Percentiles rank a stretch among this genome's conserved stretches.
These are phyloP conservation scores for Carex pumila DNA, from an alignment of 176 grass and related monocot genomes.

Conservation along the genomic window DNA sequence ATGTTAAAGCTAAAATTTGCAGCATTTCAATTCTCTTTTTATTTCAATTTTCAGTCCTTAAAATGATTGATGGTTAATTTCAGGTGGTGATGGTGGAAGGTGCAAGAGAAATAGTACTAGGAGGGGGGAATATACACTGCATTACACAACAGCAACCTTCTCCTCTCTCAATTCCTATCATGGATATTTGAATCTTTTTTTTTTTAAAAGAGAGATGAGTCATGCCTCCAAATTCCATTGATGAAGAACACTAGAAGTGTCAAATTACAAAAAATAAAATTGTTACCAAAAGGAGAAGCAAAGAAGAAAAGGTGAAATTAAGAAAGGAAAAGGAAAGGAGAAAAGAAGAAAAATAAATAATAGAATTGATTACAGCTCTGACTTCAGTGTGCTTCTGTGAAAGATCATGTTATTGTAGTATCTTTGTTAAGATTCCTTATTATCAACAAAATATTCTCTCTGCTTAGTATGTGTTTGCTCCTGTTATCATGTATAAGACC, in stretches of 20 bases:
- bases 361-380: too few species aligned
- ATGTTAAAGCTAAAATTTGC: not conserved
- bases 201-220: too few species aligned
- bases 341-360: too few species aligned
- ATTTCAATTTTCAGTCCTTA: not conserved
- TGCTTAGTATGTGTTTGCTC: not conserved
- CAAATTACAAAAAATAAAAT: too few species aligned
- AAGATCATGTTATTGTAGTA: too few species aligned
- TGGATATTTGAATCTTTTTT: not conserved
- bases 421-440: not conserved
- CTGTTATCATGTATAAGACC: too few species aligned
- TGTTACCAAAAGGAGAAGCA: too few species aligned
- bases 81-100: conserved; percentile 88
- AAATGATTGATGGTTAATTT: not conserved
- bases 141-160: conserved; percentile 88
- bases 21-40: not conserved
- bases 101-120: conserved; percentile 72
- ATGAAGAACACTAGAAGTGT: too few species aligned
- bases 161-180: not conserved
- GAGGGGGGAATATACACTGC: conserved; percentile 90
- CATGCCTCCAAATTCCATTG: too few species aligned
- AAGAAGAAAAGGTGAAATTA: too few species aligned
- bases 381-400: too few species aligned
- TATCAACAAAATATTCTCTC: not conserved
- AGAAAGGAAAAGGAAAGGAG: too few species aligned